Evolutionary conservation across 306 rosid species (phyloP), one percentile per base, ranked within the genome.

Genomic region (Acacia melanoxylon): DNA sequence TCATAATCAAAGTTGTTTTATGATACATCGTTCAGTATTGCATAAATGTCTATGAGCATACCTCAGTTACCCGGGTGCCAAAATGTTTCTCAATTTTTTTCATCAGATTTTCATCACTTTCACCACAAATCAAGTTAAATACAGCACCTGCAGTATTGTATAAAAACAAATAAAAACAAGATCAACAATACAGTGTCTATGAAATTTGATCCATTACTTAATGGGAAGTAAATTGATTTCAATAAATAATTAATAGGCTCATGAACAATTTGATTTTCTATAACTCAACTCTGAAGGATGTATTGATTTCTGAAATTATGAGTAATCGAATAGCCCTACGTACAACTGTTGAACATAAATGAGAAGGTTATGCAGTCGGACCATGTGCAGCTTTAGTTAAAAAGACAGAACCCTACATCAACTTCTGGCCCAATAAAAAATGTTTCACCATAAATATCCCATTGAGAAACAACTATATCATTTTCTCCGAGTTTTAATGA

Each of bases 71-170:
- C 20, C 59, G 76, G 73, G 83, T 54, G 68, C 77, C 86, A 79
- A 86, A 88, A 78, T 88, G 85, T 14, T 9, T 49, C 81, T 83
- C 87, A 44, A 88, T 88, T 82, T 86, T 86, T 0, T 48, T 71
- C 91, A 86, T 86, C 11, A 82, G 62, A 54, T 4, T 69, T 44
- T 56, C 79, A 33, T 88, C 89, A 77, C n/a, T 62, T 3, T 86
- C 81, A 22, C 35, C 78, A 72, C 83, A 83, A 51, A 88, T 49
- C 77, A 88, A 82, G 81, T 88, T 86, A 80, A 88, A 88, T 2
- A 88, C 89, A 72, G 88, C 91, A 6, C 89, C 88, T 86, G 89
- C 69, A 51, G 35, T 44, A 63, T 65, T 75, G 31, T 69, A 68
- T 78, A 91, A 56, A 8, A 29, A 29, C 31, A 29, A 29, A 29